Evolutionary conservation across 441 rosid genomes (phyloP), one percentile per base, ranked within the genome.

Genomic region (Rhodomyrtus psidioides): DNA sequence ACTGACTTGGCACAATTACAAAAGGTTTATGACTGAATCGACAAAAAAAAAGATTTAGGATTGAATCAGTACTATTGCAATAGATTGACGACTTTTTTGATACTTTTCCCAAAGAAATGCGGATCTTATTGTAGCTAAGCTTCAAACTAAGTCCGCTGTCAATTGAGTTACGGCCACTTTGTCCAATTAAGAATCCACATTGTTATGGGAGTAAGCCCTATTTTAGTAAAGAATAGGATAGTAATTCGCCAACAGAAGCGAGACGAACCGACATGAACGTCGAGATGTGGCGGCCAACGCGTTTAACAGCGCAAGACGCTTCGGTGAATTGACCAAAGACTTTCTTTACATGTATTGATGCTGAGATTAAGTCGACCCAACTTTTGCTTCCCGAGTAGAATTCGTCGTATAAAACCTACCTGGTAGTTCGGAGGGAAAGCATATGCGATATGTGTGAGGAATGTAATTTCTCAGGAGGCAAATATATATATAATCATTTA

Each of bases 321-420:
- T 70, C 9, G 8, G 12, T 8, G 0, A 70, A 70, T 70, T 39
- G 79, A 70, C 49, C n/a, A 70, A 21, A 39, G 16, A 70, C 79
- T 70, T 39, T 14, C 42, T 14, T 14, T 5, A 39, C 49, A 39
- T 39, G 79, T 21, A 12, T 70, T 5, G 26, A 34, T 65, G 46
- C 44, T 39, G 4, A 4, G n/a, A 70, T 39, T 39, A 70, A 21
- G 49, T 39, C 16, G 49, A 21, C n/a, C 79, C n/a, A 0, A 70
- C 79, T 1, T 70, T 0, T 21, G 49, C n/a, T 21, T 60, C n/a
- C n/a, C 49, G 19, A 5, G 17, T 62, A 65, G 44, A 62, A 30
- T 62, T 30, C 0, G n/a, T 34, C 23, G 1, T 19, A 12, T 2
- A 10, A 21, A 21, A 39, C 0, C 17, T 4, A 23, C 12, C 0